These are phyloP conservation scores for Sanghuangporus sanghuang DNA, from an alignment of 1,284 basidiomycete species.

Conservation along the genomic window DNA sequence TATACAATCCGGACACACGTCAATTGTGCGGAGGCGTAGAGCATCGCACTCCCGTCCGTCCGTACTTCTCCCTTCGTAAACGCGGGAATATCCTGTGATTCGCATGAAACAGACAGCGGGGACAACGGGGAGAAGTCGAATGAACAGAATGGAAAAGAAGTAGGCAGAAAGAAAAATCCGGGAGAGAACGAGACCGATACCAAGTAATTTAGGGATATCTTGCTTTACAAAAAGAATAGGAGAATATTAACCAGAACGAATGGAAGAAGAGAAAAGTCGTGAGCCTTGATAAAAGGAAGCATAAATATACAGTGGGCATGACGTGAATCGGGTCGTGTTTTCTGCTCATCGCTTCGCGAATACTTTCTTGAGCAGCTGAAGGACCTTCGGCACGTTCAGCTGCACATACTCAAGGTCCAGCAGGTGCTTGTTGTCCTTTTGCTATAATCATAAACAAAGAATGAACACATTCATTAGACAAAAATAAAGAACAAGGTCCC, in stretches of 20 bases:
- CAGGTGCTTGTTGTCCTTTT: slow-evolving; percentile 96
- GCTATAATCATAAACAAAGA: slow-evolving; percentile 42
- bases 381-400: slow-evolving; percentile 92
- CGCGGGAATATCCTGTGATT: not conserved
- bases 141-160: not conserved
- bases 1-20: not conserved
- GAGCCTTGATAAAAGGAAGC: slow-evolving; percentile 10
- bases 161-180: not conserved
- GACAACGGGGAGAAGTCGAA: not conserved
- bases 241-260: slow-evolving; percentile 5
- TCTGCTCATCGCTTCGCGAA: slow-evolving; percentile 71
- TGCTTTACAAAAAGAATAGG: slow-evolving; percentile 4
- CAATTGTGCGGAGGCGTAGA: not conserved
- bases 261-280: not conserved
- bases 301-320: slow-evolving; percentile 10
- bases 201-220: slow-evolving; percentile 15
- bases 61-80: not conserved
- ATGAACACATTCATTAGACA: slow-evolving; percentile 17
- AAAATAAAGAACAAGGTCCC: slow-evolving; percentile 2
- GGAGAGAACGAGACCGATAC: not conserved
- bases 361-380: slow-evolving; percentile 88
- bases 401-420: slow-evolving; percentile 98
- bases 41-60: not conserved
- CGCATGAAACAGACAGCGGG: not conserved
- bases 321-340: slow-evolving; percentile 1